Conservation (phyloP, 1,284 basidiomycete genomes). For the Leccinum solheimii region DNA sequence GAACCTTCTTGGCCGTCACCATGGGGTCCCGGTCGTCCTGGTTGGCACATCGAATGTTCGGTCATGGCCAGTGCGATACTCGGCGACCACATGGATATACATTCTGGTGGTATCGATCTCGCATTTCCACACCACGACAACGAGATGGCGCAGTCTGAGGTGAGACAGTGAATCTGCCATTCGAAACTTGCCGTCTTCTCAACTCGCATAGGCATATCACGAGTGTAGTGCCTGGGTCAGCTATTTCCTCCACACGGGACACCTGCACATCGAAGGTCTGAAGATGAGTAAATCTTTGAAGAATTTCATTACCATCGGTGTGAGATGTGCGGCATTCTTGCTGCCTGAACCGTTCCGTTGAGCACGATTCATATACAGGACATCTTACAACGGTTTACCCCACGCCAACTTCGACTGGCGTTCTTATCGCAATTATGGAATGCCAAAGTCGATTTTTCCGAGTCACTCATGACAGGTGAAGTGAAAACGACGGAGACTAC, state of each 20-base stretch:
- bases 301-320: constrained; percentile 99
- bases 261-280: constrained; percentile 96
- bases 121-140: constrained; percentile 99
- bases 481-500: constrained; percentile 84
- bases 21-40: constrained; percentile 96
- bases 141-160: constrained; percentile 97
- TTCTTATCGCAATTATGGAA: constrained; percentile 95
- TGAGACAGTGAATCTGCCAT: constrained; percentile 35
- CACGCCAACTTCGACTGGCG: constrained; percentile 91
- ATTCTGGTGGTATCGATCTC: constrained; percentile 95
- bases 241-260: constrained; percentile 98
- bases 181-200: constrained; percentile 8
- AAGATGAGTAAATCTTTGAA: constrained; percentile 99
- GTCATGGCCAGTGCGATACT: constrained; percentile 97
- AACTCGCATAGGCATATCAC: constrained; percentile 75
- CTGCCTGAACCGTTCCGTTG: constrained; percentile 4
- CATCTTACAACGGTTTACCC: constrained; percentile 83
- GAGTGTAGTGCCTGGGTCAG: constrained; percentile 95
- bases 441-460: constrained; percentile 92
- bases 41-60: constrained; percentile 99
- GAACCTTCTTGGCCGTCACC: constrained; percentile 97
- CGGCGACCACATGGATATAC: constrained; percentile 95
- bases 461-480: constrained; percentile 85
- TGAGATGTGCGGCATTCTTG: constrained; percentile 42
- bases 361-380: constrained; percentile 53